Percentiles rank a stretch among this genome's conserved stretches.
These are phyloP conservation scores for Hortiboletus rubellus DNA, from an alignment of 1,284 basidiomycete genomes.

Conservation along the genomic window DNA sequence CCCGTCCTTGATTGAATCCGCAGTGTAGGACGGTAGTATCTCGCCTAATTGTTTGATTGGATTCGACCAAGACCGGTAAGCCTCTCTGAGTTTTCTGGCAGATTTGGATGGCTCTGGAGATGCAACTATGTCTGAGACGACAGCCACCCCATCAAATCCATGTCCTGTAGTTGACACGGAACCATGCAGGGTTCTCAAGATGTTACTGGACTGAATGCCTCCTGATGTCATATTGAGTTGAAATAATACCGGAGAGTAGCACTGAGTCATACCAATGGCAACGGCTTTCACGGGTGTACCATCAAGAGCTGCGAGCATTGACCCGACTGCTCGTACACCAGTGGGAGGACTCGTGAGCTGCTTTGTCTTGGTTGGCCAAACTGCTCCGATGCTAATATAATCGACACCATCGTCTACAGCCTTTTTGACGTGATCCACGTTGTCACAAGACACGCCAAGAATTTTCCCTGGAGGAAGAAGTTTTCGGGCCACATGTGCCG, in stretches of 20 bases:
- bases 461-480: slow-evolving; percentile 73
- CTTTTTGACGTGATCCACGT: slow-evolving; percentile 57
- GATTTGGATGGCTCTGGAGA: slow-evolving; percentile 62
- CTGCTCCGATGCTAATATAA: slow-evolving; percentile 86
- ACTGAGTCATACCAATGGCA: slow-evolving; percentile 67
- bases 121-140: slow-evolving; percentile 87
- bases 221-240: slow-evolving; percentile 44
- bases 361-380: slow-evolving; percentile 77
- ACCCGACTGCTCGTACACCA: slow-evolving; percentile 66
- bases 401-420: slow-evolving; percentile 67
- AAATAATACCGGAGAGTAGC: neutral
- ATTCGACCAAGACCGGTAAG: slow-evolving; percentile 42
- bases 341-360: slow-evolving; percentile 58
- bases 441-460: slow-evolving; percentile 83
- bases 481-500: slow-evolving; percentile 64
- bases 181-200: slow-evolving; percentile 71
- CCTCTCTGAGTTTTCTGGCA: slow-evolving; percentile 50
- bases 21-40: slow-evolving; percentile 17
- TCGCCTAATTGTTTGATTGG: slow-evolving; percentile 32
- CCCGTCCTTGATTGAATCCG: slow-evolving; percentile 35
- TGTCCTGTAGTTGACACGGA: slow-evolving; percentile 59
- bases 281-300: slow-evolving; percentile 69
- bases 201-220: slow-evolving; percentile 78
- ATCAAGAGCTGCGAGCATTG: slow-evolving; percentile 63
- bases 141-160: slow-evolving; percentile 79